phyloP scores from a whole-genome alignment of 345 rosid genomes.

The Salix exigua region DNA sequence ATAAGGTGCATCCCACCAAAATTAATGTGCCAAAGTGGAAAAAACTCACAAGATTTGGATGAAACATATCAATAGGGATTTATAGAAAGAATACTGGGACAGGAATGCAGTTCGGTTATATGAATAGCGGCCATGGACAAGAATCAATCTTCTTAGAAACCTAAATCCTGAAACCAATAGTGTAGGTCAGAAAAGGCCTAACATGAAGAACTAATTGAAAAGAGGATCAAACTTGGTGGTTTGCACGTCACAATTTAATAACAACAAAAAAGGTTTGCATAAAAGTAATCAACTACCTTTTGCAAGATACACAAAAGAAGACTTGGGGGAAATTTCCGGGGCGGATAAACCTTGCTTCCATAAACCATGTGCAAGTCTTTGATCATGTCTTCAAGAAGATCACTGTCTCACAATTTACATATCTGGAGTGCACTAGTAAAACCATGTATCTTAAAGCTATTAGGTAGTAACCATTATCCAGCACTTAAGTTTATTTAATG shows the following conservation, averaged over 20 bases:
- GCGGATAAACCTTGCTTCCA: not conserved
- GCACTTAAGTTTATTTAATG: not conserved
- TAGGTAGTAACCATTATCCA: not conserved
- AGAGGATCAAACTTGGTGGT: no score
- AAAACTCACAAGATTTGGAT: conserved; percentile 93
- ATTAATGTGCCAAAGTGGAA: not conserved
- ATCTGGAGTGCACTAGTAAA: not conserved
- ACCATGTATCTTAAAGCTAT: not conserved
- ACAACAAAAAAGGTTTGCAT: not conserved
- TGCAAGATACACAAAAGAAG: not conserved
- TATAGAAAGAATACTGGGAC: conserved; percentile 95
- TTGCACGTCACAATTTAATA: no score
- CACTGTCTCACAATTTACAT: not conserved
- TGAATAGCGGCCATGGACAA: conserved; percentile 94
- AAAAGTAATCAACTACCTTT: not conserved
- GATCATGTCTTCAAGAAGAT: not conserved
- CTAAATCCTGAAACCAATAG: conserved; percentile 68
- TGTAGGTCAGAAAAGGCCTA: conserved; percentile 1
- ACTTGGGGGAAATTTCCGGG: not conserved
- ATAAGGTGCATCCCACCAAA: not conserved
- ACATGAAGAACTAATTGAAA: not conserved
- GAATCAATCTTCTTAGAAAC: conserved; percentile 85
- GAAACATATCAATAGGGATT: conserved; percentile 86
- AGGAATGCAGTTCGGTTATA: conserved; percentile 96
- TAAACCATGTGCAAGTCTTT: not conserved